These are phyloP conservation scores for Brassica napus DNA, from an alignment of 345 rosid species.

Conservation along the genomic window DNA sequence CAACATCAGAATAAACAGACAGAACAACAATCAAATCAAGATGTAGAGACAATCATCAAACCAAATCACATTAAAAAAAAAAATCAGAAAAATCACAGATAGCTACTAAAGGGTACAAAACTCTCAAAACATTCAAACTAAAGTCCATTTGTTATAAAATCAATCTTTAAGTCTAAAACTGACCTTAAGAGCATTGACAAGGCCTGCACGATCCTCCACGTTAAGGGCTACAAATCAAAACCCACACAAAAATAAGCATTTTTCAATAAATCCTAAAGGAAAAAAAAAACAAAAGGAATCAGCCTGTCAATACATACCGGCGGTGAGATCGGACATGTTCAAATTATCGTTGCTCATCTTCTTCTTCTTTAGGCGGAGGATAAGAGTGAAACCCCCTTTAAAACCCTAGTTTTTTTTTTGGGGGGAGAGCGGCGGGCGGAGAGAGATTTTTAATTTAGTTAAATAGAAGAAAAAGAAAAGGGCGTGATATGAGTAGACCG, in stretches of 20 bases:
- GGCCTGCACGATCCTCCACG: slow-evolving; percentile 70
- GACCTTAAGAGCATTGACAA: slow-evolving; percentile 81
- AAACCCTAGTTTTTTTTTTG: not conserved
- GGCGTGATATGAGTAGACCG: not conserved
- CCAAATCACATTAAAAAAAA: not conserved
- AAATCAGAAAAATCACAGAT: not conserved
- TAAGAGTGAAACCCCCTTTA: not conserved
- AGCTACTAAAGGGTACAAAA: no score
- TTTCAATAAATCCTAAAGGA: not conserved
- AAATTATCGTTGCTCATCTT: slow-evolving; percentile 42
- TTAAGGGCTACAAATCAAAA: slow-evolving; percentile 56
- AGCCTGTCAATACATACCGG: slow-evolving; percentile 40
- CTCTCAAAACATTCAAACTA: not conserved
- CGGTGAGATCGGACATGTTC: slow-evolving; percentile 69
- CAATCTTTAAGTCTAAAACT: slow-evolving; percentile 4
- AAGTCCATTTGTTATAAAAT: not conserved
- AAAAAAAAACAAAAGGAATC: not conserved
- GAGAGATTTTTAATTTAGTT: not conserved
- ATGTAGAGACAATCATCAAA: not conserved
- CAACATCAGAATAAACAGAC: not conserved
- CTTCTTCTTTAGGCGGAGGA: not conserved
- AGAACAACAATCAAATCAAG: not conserved
- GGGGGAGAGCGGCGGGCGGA: not conserved
- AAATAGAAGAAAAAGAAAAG: not conserved
- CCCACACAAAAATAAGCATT: not conserved